Evolutionary conservation across 202 grass and related monocot species (phyloP), one percentile per base, ranked within the genome.

Genomic region (Brachypodium distachyon): DNA sequence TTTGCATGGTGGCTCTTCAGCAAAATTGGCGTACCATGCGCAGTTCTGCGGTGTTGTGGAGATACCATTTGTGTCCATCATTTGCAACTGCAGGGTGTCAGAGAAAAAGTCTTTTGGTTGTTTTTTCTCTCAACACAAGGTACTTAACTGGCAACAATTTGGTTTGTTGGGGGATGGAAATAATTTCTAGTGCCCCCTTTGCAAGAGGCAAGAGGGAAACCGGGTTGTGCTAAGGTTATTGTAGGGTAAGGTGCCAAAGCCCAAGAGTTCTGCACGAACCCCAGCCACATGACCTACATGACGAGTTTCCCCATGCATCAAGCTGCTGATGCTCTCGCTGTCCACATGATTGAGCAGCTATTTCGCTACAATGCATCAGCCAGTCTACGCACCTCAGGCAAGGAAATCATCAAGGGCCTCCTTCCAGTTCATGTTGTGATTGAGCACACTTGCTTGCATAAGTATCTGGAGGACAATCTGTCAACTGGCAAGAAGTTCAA

Each of bases 391-490:
- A 47, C 41, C 23, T 31, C 26, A 1, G 65, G 65, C 5, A 29
- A 50, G 6, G 19, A 31, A 33, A n/a, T 50, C 28, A 22, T 33
- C 1, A 17, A 51, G 18, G 63, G 19, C 29, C 46, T 71, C n/a
- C 67, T 71, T 11, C 67, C 46, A 16, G 46, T 71, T 18, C 46
- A 71, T 71, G n/a, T 71, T 51, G 47, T 47, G 29, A 36, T 71
- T 1, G 67, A 67, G 23, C 26, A 67, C 39, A 67, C 62, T 44
- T 68, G 65, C 41, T 27, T 29, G 42, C 65, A 19, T 12, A 69
- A 69, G 42, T 69, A 69, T 69, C 42, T 69, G 2, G 65, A 69
- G 41, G 65, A 69, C 42, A 69, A 69, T 47, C 70, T 73, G 16
- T 53, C 39, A 53, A 18, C 33, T 73, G 48, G 39, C 3, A 31